Percentiles rank a stretch among this genome's conserved stretches.
Evolutionary conservation across 2,329 filamentous ascomycete species (phyloP).

Genomic region (Exophiala xenobiotica): DNA sequence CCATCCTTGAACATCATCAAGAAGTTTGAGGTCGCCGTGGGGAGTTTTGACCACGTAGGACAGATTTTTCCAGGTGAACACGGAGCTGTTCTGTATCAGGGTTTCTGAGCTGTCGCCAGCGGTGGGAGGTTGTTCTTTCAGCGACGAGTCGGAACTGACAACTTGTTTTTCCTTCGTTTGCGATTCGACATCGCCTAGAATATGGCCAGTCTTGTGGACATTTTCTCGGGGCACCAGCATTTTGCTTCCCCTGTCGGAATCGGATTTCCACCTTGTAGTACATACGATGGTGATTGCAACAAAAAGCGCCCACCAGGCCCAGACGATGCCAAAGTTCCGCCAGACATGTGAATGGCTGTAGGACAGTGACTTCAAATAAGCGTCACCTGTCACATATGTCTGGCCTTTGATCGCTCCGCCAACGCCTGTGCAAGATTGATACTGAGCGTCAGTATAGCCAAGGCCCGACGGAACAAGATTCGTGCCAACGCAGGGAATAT

Average conservation of each 20-base stretch:
- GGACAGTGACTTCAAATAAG: constrained; percentile 57
- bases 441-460: constrained; percentile 31
- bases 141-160: constrained; percentile 15
- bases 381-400: constrained; percentile 55
- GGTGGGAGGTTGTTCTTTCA: background rate
- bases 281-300: constrained; percentile 58
- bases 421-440: constrained; percentile 63
- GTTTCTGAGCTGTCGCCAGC: constrained; percentile 28
- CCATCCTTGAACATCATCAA: constrained; percentile 70
- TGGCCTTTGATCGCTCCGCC: constrained; percentile 54
- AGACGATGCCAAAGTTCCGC: constrained; percentile 63
- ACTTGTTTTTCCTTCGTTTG: constrained; percentile 33
- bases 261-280: constrained; percentile 58
- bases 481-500: constrained; percentile 38
- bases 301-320: constrained; percentile 63
- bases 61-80: constrained; percentile 74
- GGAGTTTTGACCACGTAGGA: constrained; percentile 66
- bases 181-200: constrained; percentile 52
- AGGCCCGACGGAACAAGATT: constrained; percentile 39
- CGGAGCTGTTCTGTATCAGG: constrained; percentile 62
- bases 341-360: constrained; percentile 56
- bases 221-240: constrained; percentile 64
- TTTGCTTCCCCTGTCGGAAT: constrained; percentile 53
- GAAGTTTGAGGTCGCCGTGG: constrained; percentile 54
- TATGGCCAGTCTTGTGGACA: constrained; percentile 38